Base-by-base conservation (phyloP, 768 basidiomycete species). In the Boletus vermiculosoides region DNA sequence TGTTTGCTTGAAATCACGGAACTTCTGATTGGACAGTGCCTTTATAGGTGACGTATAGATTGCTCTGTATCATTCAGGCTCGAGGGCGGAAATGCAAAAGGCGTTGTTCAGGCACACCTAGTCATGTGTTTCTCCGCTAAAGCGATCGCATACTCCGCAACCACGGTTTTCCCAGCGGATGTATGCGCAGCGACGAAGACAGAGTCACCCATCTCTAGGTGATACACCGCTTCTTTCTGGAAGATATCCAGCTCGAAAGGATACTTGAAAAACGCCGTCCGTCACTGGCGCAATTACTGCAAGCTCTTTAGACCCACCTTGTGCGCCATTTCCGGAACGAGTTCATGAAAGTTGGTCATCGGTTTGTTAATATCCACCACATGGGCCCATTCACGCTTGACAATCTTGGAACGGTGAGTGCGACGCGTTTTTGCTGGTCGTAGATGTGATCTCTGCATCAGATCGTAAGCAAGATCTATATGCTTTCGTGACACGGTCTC, bases 151-250 rank as follows among this genome's bases (percentile, higher is more conserved):
- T 98, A 99, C 68, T 99, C 97, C 0, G 97, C 97, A 9, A 99
- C 97, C 18, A 98, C 97, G 2, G 97, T 99, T 74, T 99, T 99
- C 34, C 97, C 97, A 16, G 97, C 97, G n/a, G 92, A 95, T 4
- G 97, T 99, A 74, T 99, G 97, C 6, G 97, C 97, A 15, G 97
- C 97, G n/a, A 99, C 95, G 70, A 99, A 99, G 18, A 99, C 96
- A 13, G 94, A 96, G 63, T 99, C 92, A 10, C 95, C 97, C 79
- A 91, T 85, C 72, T 99, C 97, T 18, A 99, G 80, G 73, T 97
- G 94, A 73, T 97, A 97, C 8, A 98, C 92, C 1, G 97, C 97
- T 70, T 98, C 94, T 71, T 98, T 98, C 73, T 99, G 97, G 77
- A 98, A 99, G 0, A 88, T 95, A 72, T 99, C 97, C 31, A 99